Evolutionary conservation across 2,329 filamentous ascomycete species (phyloP), one percentile per base, ranked within the genome.

Genomic region (Neofusicoccum laricinum): DNA sequence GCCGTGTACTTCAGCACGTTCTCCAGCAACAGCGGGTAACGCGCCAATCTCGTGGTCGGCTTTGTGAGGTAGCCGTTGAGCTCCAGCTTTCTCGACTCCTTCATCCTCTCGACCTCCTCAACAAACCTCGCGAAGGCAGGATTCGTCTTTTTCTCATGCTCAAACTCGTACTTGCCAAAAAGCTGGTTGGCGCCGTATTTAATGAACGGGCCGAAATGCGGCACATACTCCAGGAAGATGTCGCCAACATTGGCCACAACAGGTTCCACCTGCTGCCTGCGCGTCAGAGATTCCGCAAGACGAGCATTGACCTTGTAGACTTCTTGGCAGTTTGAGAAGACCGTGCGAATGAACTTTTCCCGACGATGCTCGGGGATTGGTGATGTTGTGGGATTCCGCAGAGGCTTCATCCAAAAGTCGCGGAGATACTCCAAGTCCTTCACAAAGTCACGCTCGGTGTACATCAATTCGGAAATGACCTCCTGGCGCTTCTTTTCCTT

Each of bases 31-130:
- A 99, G 82, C 3, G 95, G 95, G 76, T 99, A 99, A 77, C 95
- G 88, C 46, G 95, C 95, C 71, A 99, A 81, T 81, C 95, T 88
- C 17, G 95, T 99, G 1, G 95, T 99, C 1, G 95, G 95, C 78
- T 99, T 99, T 8, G 95, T 99, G 61, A 99, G 83, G 74, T 99
- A 99, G 70, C 95, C 95, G 76, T 99, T 99, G 65, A 99, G 82
- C 77, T 99, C 95, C 51, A 99, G 84, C 79, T 99, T 99, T 68
- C 95, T 87, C 5, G 94, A 98, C 77, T 99, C 95, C 76, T 97
- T 97, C 70, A 96, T 86, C 65, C 95, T 86, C 77, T 99, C 95
- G 5, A 96, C 96, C 76, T 98, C 93, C 69, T 99, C 95, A 30
- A 98, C 95, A 70, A 98, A 97, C 72, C 90, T 92, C 59, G 90